Percentiles rank a stretch among this genome's conserved stretches.
Conservation (phyloP, 805 yeast genomes). For the Wickerhamiella parazyma region DNA sequence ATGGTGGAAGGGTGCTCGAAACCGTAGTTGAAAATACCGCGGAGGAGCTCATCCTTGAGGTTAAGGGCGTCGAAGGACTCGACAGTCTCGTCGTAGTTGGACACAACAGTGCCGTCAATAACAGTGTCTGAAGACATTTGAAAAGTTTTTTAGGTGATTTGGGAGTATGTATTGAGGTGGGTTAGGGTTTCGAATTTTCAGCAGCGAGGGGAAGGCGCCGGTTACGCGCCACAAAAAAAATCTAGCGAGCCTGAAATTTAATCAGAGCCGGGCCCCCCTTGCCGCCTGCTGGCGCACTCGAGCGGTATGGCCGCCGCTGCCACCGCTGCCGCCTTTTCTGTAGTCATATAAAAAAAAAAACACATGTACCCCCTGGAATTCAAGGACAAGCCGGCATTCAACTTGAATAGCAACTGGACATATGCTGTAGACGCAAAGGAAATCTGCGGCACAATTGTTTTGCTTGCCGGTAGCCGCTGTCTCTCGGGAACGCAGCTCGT, state of each 20-base stretch:
- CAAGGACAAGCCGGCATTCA: not conserved
- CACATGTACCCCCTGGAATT: not conserved
- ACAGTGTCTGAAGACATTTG: constrained; percentile 20
- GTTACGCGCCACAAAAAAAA: too few relatives aligned
- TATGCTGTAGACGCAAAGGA: not conserved
- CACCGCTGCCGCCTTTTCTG: too few relatives aligned
- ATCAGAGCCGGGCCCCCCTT: too few relatives aligned
- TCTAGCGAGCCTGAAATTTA: too few relatives aligned
- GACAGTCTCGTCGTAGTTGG: constrained; percentile 91
- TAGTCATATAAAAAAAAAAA: too few relatives aligned
- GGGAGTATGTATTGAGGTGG: constrained; percentile 1
- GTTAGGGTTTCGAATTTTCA: not conserved
- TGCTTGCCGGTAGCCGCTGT: not conserved
- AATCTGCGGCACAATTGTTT: not conserved
- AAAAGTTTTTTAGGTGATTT: constrained; percentile 3
- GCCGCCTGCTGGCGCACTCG: too few relatives aligned
- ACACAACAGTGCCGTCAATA: constrained; percentile 71
- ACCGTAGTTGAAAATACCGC: constrained; percentile 63
- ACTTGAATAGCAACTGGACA: not conserved
- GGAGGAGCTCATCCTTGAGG: constrained; percentile 56
- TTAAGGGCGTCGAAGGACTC: constrained; percentile 61
- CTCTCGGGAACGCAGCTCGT: not conserved
- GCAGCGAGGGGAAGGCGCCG: too few relatives aligned
- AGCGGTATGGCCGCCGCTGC: too few relatives aligned
- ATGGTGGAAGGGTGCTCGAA: constrained; percentile 95